Conservation (phyloP, 148 eudicot genomes). For the Arctostaphylos glauca region DNA sequence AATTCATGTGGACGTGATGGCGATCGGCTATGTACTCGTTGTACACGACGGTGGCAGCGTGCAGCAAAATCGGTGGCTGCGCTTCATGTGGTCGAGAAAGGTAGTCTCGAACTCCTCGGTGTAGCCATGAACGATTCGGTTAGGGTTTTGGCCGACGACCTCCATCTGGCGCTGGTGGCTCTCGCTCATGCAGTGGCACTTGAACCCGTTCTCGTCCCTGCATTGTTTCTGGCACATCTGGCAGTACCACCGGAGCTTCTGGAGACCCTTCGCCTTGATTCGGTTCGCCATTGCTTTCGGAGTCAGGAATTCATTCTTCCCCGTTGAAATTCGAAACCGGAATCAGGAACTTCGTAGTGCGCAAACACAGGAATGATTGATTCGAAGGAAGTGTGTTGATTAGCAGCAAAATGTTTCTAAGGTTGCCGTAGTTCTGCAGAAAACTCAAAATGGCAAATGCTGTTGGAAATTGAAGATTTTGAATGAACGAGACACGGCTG, state of each 20-base stretch:
- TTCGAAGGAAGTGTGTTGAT: not conserved
- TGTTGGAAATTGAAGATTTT: no score
- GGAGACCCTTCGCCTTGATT: slow-evolving; percentile 91
- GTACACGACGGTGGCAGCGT: slow-evolving; percentile 84
- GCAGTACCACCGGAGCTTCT: slow-evolving; percentile 91
- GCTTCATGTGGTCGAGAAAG: slow-evolving; percentile 83
- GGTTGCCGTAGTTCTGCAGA: no score
- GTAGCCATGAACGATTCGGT: slow-evolving; percentile 67
- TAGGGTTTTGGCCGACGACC: slow-evolving; percentile 80
- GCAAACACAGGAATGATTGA: not conserved
- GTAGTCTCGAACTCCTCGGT: slow-evolving; percentile 72
- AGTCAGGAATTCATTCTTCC: slow-evolving; percentile 84
- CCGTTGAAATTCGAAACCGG: slow-evolving; percentile 38
- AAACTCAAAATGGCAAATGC: no score
- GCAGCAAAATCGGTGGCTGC: slow-evolving; percentile 76
- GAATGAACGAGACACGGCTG: no score
- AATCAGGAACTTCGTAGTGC: not conserved
- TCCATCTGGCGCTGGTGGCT: slow-evolving; percentile 89
- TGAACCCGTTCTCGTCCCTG: slow-evolving; percentile 89
- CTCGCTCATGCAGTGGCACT: slow-evolving; percentile 92
- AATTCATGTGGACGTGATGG: slow-evolving; percentile 88
- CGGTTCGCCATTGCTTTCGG: slow-evolving; percentile 93
- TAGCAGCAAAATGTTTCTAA: no score
- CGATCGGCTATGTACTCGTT: slow-evolving; percentile 81
- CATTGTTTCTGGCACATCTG: slow-evolving; percentile 98